Conservation (phyloP, 2,329 filamentous ascomycete species). For the Mollisiaceae sp. region DNA sequence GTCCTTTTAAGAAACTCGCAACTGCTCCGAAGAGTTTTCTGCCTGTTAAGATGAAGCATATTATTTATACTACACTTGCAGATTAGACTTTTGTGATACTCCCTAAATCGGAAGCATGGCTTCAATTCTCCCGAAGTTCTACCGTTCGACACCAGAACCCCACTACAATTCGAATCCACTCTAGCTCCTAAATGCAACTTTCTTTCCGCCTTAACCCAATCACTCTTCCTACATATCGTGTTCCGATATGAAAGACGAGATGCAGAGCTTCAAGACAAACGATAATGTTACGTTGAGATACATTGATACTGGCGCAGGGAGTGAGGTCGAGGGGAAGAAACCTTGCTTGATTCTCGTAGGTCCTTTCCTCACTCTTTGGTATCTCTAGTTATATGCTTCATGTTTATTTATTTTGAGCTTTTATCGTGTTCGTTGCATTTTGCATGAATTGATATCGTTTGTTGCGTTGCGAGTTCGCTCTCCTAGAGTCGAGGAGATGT, state of each 20-base stretch:
- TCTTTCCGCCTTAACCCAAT: neutral
- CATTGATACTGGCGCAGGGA: slow-evolving; percentile 32
- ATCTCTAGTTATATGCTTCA: neutral
- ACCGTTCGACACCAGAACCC: neutral
- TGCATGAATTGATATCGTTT: too few relatives aligned
- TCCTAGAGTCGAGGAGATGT: too few relatives aligned
- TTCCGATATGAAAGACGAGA: neutral
- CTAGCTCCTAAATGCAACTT: neutral
- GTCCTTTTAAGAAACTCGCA: neutral
- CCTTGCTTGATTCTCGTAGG: slow-evolving; percentile 35
- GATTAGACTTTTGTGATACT: neutral
- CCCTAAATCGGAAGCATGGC: neutral
- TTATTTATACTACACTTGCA: neutral
- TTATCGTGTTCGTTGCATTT: neutral
- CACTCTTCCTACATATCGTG: too few relatives aligned
- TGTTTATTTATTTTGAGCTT: too few relatives aligned
- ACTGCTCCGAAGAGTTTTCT: too few relatives aligned
- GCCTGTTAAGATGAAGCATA: too few relatives aligned
- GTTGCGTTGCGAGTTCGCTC: too few relatives aligned
- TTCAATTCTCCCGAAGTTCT: neutral
- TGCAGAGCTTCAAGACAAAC: slow-evolving; percentile 34
- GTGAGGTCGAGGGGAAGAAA: slow-evolving; percentile 20
- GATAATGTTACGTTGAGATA: slow-evolving; percentile 35
- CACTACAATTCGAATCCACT: neutral
- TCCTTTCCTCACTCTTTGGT: slow-evolving; percentile 10